These are phyloP conservation scores for Decorospora gaudefroyi DNA, from an alignment of 2,329 filamentous ascomycete genomes.

Conservation along the genomic window DNA sequence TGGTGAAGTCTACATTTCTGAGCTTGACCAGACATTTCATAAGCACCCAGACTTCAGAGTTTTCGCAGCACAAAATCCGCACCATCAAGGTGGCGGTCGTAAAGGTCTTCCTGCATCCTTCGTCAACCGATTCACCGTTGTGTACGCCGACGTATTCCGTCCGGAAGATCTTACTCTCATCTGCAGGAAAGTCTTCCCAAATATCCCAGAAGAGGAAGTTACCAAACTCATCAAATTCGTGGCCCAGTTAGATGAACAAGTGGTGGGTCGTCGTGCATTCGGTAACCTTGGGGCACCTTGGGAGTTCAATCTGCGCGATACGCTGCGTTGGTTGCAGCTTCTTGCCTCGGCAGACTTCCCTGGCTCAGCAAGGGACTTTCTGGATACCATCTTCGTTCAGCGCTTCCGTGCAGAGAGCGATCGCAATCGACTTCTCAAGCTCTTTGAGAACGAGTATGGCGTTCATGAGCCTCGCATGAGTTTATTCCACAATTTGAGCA, in stretches of 20 bases:
- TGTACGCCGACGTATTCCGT: slow-evolving; percentile 90
- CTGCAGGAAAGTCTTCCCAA: slow-evolving; percentile 75
- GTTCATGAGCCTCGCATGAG: slow-evolving; percentile 39
- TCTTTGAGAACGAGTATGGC: slow-evolving; percentile 71
- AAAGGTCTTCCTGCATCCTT: slow-evolving; percentile 95
- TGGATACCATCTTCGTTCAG: slow-evolving; percentile 81
- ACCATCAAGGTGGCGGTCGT: slow-evolving; percentile 92
- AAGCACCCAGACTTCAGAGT: slow-evolving; percentile 89
- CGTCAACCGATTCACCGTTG: slow-evolving; percentile 96
- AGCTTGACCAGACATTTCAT: slow-evolving; percentile 91
- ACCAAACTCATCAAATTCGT: slow-evolving; percentile 76
- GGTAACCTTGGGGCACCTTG: slow-evolving; percentile 73
- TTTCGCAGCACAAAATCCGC: slow-evolving; percentile 96
- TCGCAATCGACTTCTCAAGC: slow-evolving; percentile 63
- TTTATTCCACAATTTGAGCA: slow-evolving; percentile 72
- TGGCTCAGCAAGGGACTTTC: slow-evolving; percentile 70
- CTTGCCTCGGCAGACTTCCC: slow-evolving; percentile 63
- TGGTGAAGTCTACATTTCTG: slow-evolving; percentile 92
- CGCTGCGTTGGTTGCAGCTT: slow-evolving; percentile 82
- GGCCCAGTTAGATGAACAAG: slow-evolving; percentile 73
- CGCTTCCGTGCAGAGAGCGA: slow-evolving; percentile 79
- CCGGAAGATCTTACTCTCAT: slow-evolving; percentile 81
- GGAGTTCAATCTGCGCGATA: slow-evolving; percentile 95
- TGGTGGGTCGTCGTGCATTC: slow-evolving; percentile 61
- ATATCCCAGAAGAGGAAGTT: slow-evolving; percentile 63